These are phyloP conservation scores for Lactarius evosmus DNA, from an alignment of 768 basidiomycete species.

Conservation along the genomic window DNA sequence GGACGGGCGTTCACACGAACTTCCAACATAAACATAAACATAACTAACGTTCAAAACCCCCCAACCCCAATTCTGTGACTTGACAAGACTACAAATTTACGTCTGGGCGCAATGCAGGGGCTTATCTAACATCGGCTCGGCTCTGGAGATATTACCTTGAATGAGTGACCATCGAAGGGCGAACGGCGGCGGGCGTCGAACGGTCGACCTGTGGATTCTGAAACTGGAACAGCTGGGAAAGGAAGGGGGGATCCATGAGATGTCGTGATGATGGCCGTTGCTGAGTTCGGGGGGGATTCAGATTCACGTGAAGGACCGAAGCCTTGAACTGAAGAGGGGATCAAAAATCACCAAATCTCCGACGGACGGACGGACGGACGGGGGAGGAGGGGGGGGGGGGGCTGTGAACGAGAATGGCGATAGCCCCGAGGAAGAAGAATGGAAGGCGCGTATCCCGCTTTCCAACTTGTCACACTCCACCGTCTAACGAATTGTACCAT, in stretches of 20 bases:
- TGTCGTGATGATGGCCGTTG: slow-evolving; percentile 12
- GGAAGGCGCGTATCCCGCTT: not conserved
- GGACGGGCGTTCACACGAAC: not conserved
- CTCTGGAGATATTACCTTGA: slow-evolving; percentile 25
- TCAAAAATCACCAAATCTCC: slow-evolving; percentile 17
- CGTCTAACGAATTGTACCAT: too few species aligned
- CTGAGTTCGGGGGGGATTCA: slow-evolving; percentile 9
- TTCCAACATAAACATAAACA: too few species aligned
- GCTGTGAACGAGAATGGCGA: not conserved
- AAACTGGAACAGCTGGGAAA: slow-evolving; percentile 25
- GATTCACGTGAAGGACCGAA: slow-evolving; percentile 15
- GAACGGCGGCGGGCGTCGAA: slow-evolving; percentile 7
- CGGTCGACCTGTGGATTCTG: slow-evolving; percentile 8
- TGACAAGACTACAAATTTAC: not conserved
- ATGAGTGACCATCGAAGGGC: slow-evolving; percentile 4
- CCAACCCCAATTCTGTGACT: not conserved
- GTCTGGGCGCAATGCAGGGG: not conserved
- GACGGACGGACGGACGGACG: not conserved
- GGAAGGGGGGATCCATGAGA: slow-evolving; percentile 14
- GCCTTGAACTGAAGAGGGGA: not conserved
- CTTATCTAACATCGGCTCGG: slow-evolving; percentile 8
- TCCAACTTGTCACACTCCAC: not conserved
- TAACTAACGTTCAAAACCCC: not conserved
- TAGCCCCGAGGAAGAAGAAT: slow-evolving; percentile 3
- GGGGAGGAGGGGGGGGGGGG: too few species aligned